phyloP scores from a whole-genome alignment of 2,329 filamentous ascomycete species.

The Sporothrix phasma region DNA sequence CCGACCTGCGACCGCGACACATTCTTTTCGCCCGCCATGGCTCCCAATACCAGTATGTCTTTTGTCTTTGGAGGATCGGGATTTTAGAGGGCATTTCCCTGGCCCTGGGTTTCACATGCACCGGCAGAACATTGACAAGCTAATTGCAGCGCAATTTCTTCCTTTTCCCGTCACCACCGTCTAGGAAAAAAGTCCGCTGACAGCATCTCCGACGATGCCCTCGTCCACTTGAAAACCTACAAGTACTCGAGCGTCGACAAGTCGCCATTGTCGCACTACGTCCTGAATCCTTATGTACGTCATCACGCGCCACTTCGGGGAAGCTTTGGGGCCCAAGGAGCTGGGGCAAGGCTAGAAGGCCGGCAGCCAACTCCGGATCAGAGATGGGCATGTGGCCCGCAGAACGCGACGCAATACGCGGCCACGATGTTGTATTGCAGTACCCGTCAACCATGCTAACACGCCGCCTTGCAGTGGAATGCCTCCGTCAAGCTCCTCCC shows the following conservation, averaged over 20 bases:
- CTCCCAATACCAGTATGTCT: conserved; percentile 29
- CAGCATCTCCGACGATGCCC: conserved; percentile 79
- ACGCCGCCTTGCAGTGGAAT: conserved; percentile 63
- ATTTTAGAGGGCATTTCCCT: neutral
- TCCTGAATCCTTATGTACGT: conserved; percentile 88
- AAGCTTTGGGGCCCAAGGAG: neutral
- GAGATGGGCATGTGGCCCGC: neutral
- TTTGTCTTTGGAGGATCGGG: neutral
- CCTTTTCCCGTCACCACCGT: neutral
- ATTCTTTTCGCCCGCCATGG: conserved; percentile 25
- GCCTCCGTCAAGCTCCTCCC: conserved; percentile 84
- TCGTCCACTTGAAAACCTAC: conserved; percentile 87
- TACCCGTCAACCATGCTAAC: too few relatives aligned
- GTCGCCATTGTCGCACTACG: conserved; percentile 84
- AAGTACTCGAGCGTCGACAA: conserved; percentile 97
- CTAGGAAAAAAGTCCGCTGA: conserved; percentile 45
- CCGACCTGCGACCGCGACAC: neutral
- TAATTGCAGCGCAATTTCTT: conserved; percentile 6
- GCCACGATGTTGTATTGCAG: too few relatives aligned
- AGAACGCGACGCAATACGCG: neutral
- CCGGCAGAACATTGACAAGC: neutral
- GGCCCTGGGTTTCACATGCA: conserved; percentile 8
- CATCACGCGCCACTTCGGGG: neutral
- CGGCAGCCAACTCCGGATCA: neutral
- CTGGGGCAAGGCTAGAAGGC: neutral